Conservation (phyloP, 768 basidiomycete genomes). For the Udeniomyces megalosporus region DNA sequence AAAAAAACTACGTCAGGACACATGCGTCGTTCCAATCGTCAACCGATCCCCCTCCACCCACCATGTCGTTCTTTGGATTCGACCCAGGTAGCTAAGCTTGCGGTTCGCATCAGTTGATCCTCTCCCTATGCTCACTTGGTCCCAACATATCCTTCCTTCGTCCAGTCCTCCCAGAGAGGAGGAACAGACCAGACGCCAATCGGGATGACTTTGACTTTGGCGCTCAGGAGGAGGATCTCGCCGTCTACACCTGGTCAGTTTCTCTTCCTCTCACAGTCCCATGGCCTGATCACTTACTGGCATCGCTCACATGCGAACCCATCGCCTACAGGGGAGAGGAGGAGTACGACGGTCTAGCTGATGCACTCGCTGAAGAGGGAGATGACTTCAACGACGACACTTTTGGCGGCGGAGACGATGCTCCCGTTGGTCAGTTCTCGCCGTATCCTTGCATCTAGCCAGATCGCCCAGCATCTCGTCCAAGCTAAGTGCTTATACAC, state of each 20-base stretch:
- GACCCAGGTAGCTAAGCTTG: slow-evolving; percentile 1
- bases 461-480: not conserved
- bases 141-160: not conserved
- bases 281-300: not conserved
- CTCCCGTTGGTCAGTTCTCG: slow-evolving; percentile 47
- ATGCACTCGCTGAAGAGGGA: slow-evolving; percentile 68
- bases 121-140: not conserved
- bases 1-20: no score
- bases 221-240: slow-evolving; percentile 51
- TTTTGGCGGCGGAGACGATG: no score
- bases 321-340: slow-evolving; percentile 55
- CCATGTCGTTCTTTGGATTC: slow-evolving; percentile 16
- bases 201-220: slow-evolving; percentile 10
- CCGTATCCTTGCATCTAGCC: not conserved
- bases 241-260: slow-evolving; percentile 34
- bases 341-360: slow-evolving; percentile 74
- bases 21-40: no score
- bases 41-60: not conserved
- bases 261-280: not conserved
- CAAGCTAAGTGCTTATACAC: not conserved
- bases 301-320: not conserved
- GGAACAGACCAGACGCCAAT: not conserved
- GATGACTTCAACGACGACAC: no score
- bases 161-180: slow-evolving; percentile 16
- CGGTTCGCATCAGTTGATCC: not conserved